Percentiles rank a stretch among this genome's conserved stretches.
Evolutionary conservation across 2,329 filamentous ascomycete genomes (phyloP).

Genomic region (Aspergillus sp.): DNA sequence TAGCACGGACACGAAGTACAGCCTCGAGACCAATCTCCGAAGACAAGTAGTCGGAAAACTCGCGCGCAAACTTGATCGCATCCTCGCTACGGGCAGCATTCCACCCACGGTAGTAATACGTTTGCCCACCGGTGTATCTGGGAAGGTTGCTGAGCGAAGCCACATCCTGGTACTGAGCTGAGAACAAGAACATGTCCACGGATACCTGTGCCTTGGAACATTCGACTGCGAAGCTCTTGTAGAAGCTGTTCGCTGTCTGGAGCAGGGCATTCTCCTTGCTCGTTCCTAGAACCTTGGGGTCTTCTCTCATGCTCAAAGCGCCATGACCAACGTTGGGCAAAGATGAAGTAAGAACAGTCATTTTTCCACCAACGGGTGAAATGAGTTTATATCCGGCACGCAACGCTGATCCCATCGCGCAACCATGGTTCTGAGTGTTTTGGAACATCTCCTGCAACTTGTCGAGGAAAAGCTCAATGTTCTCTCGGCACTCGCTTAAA

Average conservation of each 20-base stretch:
- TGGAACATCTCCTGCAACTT: conserved; percentile 97
- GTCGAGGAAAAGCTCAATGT: conserved; percentile 85
- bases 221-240: conserved; percentile 98
- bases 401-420: conserved; percentile 93
- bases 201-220: conserved; percentile 99
- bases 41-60: conserved; percentile 96
- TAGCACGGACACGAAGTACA: conserved; percentile 90
- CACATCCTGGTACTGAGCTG: conserved; percentile 94
- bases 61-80: conserved; percentile 94
- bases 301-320: conserved; percentile 88
- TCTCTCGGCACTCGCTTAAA: conserved; percentile 81
- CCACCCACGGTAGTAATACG: conserved; percentile 98
- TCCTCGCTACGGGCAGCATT: conserved; percentile 92
- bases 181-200: conserved; percentile 97
- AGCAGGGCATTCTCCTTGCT: conserved; percentile 85
- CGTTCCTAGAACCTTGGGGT: conserved; percentile 93
- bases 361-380: conserved; percentile 89
- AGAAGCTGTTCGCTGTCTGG: conserved; percentile 93
- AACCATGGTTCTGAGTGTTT: conserved; percentile 83
- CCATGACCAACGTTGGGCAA: conserved; percentile 88
- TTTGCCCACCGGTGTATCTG: conserved; percentile 94
- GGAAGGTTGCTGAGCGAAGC: conserved; percentile 94
- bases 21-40: conserved; percentile 95
- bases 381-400: conserved; percentile 95
- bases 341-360: conserved; percentile 85